Conservation (phyloP, 2,329 filamentous ascomycete species). For the Aquanectria penicillioides region DNA sequence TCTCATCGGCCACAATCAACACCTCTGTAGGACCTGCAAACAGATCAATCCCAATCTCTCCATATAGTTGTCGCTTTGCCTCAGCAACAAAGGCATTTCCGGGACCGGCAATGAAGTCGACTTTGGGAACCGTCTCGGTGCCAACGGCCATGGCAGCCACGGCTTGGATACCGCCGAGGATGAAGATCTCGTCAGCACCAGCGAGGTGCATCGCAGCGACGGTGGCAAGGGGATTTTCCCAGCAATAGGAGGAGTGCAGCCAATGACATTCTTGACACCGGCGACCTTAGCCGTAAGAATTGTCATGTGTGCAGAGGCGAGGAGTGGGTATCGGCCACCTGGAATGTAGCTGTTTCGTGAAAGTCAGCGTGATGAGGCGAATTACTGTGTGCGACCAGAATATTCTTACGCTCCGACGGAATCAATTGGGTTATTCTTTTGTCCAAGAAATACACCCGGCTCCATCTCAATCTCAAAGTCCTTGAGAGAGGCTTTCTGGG, state of each 20-base stretch:
- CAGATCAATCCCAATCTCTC: constrained; percentile 27
- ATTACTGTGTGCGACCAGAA: background rate
- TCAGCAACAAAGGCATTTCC: constrained; percentile 30
- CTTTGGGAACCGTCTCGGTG: constrained; percentile 25
- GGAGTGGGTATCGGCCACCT: constrained; percentile 22
- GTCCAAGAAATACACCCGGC: constrained; percentile 12
- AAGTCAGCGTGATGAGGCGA: background rate
- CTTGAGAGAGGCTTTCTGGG: constrained; percentile 14
- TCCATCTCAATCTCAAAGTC: constrained; percentile 29
- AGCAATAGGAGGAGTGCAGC: constrained; percentile 22
- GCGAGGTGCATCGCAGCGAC: constrained; percentile 24
- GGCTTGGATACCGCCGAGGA: constrained; percentile 25
- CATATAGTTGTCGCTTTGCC: constrained; percentile 26
- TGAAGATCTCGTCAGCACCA: constrained; percentile 23
- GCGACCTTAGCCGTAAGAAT: constrained; percentile 29
- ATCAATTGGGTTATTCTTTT: constrained; percentile 21
- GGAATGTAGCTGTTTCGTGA: constrained; percentile 8
- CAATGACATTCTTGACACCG: constrained; percentile 21
- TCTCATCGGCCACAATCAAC: constrained; percentile 24
- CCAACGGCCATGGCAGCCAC: constrained; percentile 28
- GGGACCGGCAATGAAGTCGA: constrained; percentile 28
- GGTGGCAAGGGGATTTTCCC: constrained; percentile 27
- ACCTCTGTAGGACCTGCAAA: constrained; percentile 23
- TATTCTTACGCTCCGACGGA: constrained; percentile 15
- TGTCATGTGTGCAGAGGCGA: constrained; percentile 29